Evolutionary conservation across 2,329 filamentous ascomycete species (phyloP).

Genomic region (Byssothecium circinans): DNA sequence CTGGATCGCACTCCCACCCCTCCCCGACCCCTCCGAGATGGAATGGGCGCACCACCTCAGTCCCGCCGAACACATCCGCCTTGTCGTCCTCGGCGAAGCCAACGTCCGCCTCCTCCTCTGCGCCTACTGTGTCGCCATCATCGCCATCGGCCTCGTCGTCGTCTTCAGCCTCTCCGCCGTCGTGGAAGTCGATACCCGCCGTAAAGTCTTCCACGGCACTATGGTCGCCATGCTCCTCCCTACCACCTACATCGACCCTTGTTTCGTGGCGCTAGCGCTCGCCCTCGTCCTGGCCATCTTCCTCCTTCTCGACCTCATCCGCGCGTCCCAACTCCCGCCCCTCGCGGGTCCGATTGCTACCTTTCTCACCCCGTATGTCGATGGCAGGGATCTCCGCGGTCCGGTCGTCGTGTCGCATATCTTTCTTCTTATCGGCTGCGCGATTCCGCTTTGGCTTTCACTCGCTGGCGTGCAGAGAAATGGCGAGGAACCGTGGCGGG

Average conservation of each 20-base stretch:
- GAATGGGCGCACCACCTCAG: conserved; percentile 11
- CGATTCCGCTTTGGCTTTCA: conserved; percentile 89
- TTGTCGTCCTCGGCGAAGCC: conserved; percentile 68
- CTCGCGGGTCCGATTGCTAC: conserved; percentile 80
- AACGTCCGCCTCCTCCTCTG: conserved; percentile 79
- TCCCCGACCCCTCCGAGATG: conserved; percentile 25
- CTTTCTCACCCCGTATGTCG: conserved; percentile 91
- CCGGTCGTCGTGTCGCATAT: conserved; percentile 96
- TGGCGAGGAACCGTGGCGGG: conserved; percentile 59
- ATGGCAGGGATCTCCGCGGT: conserved; percentile 87
- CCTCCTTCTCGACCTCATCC: conserved; percentile 82
- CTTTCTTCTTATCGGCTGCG: conserved; percentile 91
- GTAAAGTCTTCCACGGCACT: conserved; percentile 97
- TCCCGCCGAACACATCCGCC: conserved; percentile 65
- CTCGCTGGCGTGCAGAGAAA: conserved; percentile 68
- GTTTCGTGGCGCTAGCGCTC: conserved; percentile 80
- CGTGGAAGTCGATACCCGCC: conserved; percentile 90
- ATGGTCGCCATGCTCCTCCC: conserved; percentile 97
- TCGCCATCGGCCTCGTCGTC: conserved; percentile 70
- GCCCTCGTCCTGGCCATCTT: conserved; percentile 79
- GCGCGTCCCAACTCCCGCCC: conserved; percentile 88
- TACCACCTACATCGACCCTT: conserved; percentile 81
- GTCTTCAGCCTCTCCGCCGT: conserved; percentile 74
- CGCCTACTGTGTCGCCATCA: conserved; percentile 71
- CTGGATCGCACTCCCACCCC: conserved; percentile 74